A percentile compares a stretch with the other conserved stretches of the same genome.
phyloP scores from a whole-genome alignment of 192 early-diverging fungal species.

The Pecoramyces ruminantium region DNA sequence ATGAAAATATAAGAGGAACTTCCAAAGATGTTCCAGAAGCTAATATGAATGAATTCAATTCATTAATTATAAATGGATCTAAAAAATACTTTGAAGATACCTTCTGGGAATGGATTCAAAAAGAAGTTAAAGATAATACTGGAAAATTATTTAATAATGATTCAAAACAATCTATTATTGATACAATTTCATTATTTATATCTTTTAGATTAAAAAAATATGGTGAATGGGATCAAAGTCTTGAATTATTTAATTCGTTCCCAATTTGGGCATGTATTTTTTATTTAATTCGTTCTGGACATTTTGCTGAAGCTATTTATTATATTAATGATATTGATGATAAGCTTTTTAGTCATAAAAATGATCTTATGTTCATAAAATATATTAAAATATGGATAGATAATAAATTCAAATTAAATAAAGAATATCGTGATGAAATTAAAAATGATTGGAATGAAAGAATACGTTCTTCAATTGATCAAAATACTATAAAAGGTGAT shows the following conservation, averaged over 20 bases:
- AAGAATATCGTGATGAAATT: conserved; percentile 31
- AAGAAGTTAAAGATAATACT: not conserved
- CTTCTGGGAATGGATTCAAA: not conserved
- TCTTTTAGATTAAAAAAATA: not conserved
- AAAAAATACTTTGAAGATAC: not conserved
- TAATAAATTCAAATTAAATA: conserved; percentile 20
- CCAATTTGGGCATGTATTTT: conserved; percentile 79
- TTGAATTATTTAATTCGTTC: not conserved
- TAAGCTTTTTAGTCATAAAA: conserved; percentile 17
- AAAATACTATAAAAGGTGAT: conserved; percentile 32
- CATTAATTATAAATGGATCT: not conserved
- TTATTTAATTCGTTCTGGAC: conserved; percentile 60
- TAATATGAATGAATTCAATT: not conserved
- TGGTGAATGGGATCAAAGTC: not conserved
- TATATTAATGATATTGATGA: conserved; percentile 20
- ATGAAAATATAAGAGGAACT: not conserved
- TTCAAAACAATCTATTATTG: not conserved
- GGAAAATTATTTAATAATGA: not conserved
- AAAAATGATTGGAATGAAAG: conserved; percentile 30
- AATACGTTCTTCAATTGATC: conserved; percentile 12
- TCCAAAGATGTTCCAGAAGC: not conserved
- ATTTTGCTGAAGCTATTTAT: conserved; percentile 41
- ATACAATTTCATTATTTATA: not conserved
- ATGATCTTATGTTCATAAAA: conserved; percentile 39
- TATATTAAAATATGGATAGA: conserved; percentile 49